Evolutionary conservation across 441 rosid species (phyloP), one percentile per base, ranked within the genome.

Genomic region (Brassica balearica): DNA sequence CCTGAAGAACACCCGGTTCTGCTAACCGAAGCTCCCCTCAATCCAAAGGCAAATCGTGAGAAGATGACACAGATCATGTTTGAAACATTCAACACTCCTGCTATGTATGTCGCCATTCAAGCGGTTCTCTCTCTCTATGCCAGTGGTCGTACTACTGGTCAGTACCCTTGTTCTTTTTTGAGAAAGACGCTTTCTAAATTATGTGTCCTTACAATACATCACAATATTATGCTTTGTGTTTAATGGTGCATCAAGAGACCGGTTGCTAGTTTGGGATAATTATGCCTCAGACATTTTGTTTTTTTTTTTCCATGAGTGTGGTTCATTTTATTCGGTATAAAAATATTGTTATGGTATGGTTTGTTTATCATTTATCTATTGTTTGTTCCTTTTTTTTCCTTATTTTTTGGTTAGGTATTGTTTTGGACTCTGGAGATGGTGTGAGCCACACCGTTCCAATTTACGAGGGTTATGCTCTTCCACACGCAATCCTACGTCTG

Each of bases 361-460:
- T 48, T 0, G 14, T 48, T 38, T 12, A 48, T 48, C 34, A 48
- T 48, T 3, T 12, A 48, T 48, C 55, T 48, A 48, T 48, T 48
- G 55, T 3, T 48, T 48, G 15, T 4, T 48, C 17, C 6, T 48
- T 1, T n/a, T 43, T 43, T 48, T 48, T 48, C 6, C 55, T 12
- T 38, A 38, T 48, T 48, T 46, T 56, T 71, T 51, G 36, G 83
- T 64, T 76, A 91, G 95, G 93, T 81, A 89, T 91, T 78, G 93
- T 89, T 67, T 82, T 91, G 80, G 93, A 91, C 75, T 91, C 93
- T 74, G 95, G 95, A 75, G 95, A 91, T 85, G 95, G 95, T 77
- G 96, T 89, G 76, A 91, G 96, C 74, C 96, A 91, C 84, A 89
- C 96, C 5, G 96, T 91, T 59, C 95, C 95, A 58, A 91, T 91